phyloP scores from a whole-genome alignment of 768 basidiomycete genomes.

The Lactarius deliciosus region DNA sequence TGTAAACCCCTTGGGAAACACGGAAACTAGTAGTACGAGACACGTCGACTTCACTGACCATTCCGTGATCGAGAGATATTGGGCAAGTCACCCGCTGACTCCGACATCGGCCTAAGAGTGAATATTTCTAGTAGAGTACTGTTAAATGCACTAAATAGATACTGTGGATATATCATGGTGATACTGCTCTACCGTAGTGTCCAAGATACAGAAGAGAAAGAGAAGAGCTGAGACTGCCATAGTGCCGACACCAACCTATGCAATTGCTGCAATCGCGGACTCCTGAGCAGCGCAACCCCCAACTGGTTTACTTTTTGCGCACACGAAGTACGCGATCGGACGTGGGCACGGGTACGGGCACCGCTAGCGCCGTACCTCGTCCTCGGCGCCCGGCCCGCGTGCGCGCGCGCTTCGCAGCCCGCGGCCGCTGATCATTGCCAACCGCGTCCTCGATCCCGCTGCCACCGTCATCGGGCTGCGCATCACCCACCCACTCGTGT shows the following conservation, averaged over 20 bases:
- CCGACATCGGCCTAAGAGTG: too few species aligned
- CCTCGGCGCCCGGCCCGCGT: slow-evolving; percentile 35
- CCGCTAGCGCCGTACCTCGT: slow-evolving; percentile 27
- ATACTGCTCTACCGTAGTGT: too few species aligned
- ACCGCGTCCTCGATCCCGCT: not conserved
- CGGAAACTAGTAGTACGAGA: too few species aligned
- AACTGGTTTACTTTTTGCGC: slow-evolving; percentile 17
- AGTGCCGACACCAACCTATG: not conserved
- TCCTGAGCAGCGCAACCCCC: not conserved
- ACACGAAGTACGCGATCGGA: slow-evolving; percentile 28
- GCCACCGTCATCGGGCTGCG: not conserved
- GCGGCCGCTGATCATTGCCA: not conserved
- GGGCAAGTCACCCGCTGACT: too few species aligned
- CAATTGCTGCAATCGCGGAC: slow-evolving; percentile 2
- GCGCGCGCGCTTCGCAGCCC: slow-evolving; percentile 19
- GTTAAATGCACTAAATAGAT: too few species aligned
- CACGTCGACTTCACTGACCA: too few species aligned
- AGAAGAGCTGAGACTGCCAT: not conserved
- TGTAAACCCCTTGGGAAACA: too few species aligned
- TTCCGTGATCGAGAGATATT: too few species aligned
- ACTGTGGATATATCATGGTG: too few species aligned
- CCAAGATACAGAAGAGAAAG: not conserved
- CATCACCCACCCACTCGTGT: not conserved
- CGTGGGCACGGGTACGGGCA: slow-evolving; percentile 5
- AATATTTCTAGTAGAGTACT: too few species aligned